A percentile compares a stretch with the other conserved stretches of the same genome.
Conservation (phyloP, 352 stramenopile genomes). For the Pythium oligandrum region DNA sequence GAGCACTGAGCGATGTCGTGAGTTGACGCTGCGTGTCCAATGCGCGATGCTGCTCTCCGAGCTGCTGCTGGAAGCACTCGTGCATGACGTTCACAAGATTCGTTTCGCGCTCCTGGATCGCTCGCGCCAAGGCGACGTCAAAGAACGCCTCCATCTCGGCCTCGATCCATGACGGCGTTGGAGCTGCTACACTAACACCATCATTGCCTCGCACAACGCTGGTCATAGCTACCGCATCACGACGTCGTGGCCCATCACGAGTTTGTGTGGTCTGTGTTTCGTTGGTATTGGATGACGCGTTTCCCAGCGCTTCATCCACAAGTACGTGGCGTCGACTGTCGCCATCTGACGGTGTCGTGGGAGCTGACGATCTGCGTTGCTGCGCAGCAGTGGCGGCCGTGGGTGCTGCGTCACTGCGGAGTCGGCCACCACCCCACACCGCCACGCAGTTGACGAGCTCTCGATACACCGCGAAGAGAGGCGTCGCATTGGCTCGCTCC, state of each 20-base stretch:
- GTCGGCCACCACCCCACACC: not conserved
- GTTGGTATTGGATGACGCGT: too few species aligned
- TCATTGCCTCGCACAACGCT: too few species aligned
- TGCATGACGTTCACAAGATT: constrained; percentile 53
- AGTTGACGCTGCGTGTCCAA: constrained; percentile 13
- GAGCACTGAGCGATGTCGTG: constrained; percentile 15
- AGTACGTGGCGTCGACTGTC: too few species aligned
- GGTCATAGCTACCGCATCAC: too few species aligned
- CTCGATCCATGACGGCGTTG: constrained; percentile 9
- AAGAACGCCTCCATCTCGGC: constrained; percentile 42
- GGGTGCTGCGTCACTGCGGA: too few species aligned
- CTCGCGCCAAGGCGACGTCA: constrained; percentile 23
- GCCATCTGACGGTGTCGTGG: too few species aligned
- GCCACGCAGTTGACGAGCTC: not conserved
- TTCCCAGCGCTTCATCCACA: too few species aligned
- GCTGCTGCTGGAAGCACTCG: constrained; percentile 42
- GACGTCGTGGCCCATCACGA: too few species aligned
- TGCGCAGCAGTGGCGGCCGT: too few species aligned
- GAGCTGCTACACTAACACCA: not conserved
- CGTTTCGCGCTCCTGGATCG: constrained; percentile 55
- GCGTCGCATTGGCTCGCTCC: not conserved
- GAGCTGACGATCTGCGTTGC: too few species aligned
- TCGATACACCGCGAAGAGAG: not conserved
- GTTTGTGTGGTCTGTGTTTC: too few species aligned
- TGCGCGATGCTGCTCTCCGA: constrained; percentile 24